Evolutionary conservation across 148 eudicot species (phyloP), one percentile per base, ranked within the genome.

Genomic region (Amaranthus cruentus): DNA sequence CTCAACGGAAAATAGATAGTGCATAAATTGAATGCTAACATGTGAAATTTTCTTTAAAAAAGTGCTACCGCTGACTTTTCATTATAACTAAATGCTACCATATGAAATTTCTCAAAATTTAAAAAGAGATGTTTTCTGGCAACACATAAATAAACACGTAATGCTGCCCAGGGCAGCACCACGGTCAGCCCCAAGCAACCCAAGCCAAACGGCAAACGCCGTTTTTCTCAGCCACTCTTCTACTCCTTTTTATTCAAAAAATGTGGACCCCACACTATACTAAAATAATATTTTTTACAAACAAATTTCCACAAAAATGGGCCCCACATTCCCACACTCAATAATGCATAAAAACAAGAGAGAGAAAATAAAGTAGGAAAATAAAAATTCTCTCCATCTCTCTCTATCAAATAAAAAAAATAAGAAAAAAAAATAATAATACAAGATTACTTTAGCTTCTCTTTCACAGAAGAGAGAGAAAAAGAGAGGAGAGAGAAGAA

Each of bases 301-400:
- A 28, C 38, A 75, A 48, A 28, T 68, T 12, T 42, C 9, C 4
- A n/a, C 51, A 7, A 42, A 12, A 48, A 53, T 48, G 66, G 68
- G 13, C 57, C 52, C 51, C 65, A n/a, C 61, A 9, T 73, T 75
- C 42, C 70, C 57, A 63, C 69, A 58, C 55, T 60, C 65, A 78
- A 74, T 79, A 77, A 75, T 73, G 73, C 75, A 79, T 75, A n/a
- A 77, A 65, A 82, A 70, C 66, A 75, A 60, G 82, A 84, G 80
- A 83, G 81, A 74, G 70, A 72, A 74, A 80, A 69, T 64, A 52
- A 54, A 72, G 42, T 48, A 7, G 0, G 73, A 62, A 60, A 77
- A 74, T 57, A 69, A 21, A 80, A 71, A 75, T 48, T 63, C 56
- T 18, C 3, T 15, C 76, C 6, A 18, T 61, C 68, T 69, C 65